Base-by-base conservation (phyloP, 768 basidiomycete genomes). In the Lactarius tabidus region DNA sequence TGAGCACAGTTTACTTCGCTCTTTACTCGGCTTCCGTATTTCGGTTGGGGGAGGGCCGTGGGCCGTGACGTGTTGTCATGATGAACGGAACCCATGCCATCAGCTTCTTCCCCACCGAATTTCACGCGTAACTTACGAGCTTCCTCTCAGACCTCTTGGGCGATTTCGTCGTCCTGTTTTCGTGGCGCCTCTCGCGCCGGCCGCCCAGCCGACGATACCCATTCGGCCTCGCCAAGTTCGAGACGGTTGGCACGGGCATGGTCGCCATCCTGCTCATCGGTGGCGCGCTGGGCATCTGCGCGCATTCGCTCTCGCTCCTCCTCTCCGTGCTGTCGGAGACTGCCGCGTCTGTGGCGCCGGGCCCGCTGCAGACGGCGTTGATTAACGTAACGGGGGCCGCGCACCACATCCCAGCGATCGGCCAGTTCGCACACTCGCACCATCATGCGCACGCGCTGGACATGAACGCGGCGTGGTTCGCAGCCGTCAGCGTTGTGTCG, bases 391-490 rank as follows among this genome's bases (percentile, higher is more conserved):
- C 86, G 14, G 77, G 82, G 18, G 78, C 80, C 39, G 86, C 84
- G 28, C 82, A 86, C 33, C 77, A 78, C n/a, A 72, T 84, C 14
- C 84, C 87, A 6, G 73, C 81, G 20, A 71, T 72, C 53, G 73
- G 64, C 29, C 70, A 77, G 63, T 71, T 70, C 7, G 73, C 71
- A 18, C 82, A 85, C 36, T 79, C 74, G 9, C 85, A 91, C 3
- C 85, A 87, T 65, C 85, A 87, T 65, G 77, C 78, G 1, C 84
- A 78, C 43, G 76, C 78, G 6, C 79, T 97, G 6, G 94, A 97
- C 73, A 90, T 93, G 48, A 95, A 98, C 72, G 97, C 97, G 23
- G 94, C 95, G 33, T 98, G 95, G 95, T 95, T 98, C 71, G 97
- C 97, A 9, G 85, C 86, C 1, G 71, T 86, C 26, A 87, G 91